A percentile compares a stretch with the other conserved stretches of the same genome.
Evolutionary conservation across 345 rosid species (phyloP).

Genomic region (Hibiscus trionum): DNA sequence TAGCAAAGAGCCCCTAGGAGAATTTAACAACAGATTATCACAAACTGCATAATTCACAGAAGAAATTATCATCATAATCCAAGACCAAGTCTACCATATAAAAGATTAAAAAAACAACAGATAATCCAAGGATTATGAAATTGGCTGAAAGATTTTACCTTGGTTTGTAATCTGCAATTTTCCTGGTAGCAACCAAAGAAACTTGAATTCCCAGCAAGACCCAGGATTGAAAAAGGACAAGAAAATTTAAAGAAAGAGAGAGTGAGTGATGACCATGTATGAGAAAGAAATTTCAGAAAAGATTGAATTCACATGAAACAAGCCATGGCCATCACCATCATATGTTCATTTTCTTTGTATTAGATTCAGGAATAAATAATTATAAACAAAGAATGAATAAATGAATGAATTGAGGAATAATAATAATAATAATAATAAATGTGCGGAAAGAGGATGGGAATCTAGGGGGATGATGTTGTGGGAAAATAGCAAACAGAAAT

Average conservation of each 20-base stretch:
- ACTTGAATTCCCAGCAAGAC: conserved; percentile 4
- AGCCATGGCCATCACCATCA: conserved; percentile 14
- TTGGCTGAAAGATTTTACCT: conserved; percentile 5
- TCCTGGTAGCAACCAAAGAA: neutral
- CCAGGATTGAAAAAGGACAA: neutral
- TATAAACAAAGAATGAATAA: neutral
- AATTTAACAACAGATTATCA: neutral
- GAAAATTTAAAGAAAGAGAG: neutral
- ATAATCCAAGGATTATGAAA: neutral
- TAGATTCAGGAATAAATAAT: neutral
- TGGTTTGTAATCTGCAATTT: conserved; percentile 5
- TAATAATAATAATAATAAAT: neutral
- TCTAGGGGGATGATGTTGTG: neutral
- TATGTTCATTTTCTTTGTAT: neutral
- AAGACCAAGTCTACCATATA: too few relatives aligned
- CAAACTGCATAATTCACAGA: conserved; percentile 4
- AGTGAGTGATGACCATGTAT: conserved; percentile 4
- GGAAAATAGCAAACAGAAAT: conserved; percentile 2
- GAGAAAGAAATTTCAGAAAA: conserved; percentile 6
- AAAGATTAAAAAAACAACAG: too few relatives aligned
- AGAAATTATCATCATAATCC: neutral
- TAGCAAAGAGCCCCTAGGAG: neutral
- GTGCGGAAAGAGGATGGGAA: neutral
- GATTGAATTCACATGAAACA: conserved; percentile 10
- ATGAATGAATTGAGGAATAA: neutral